Conservation (phyloP, 202 grass and related monocot genomes). For the Digitaria exilis region DNA sequence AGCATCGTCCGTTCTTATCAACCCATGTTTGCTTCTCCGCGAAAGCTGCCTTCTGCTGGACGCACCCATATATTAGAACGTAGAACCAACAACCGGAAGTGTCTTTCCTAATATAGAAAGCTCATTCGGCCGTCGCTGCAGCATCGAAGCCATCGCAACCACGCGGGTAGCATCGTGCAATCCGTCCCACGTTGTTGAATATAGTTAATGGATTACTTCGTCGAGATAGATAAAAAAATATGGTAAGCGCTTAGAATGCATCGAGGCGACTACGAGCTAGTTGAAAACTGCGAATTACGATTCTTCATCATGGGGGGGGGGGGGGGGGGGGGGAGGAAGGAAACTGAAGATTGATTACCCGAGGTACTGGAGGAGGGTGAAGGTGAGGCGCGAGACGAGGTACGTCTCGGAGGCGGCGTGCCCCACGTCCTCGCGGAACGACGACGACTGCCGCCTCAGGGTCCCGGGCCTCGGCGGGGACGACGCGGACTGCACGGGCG, state of each 20-base stretch:
- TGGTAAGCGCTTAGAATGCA: neutral
- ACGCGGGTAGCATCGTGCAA: neutral
- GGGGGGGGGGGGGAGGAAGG: neutral
- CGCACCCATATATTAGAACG: neutral
- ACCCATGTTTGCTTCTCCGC: neutral
- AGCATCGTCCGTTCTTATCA: conserved; percentile 14
- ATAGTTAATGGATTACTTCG: neutral
- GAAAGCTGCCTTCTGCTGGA: conserved; percentile 19
- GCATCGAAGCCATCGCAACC: conserved; percentile 20
- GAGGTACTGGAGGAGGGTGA: conserved; percentile 78
- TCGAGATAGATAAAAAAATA: neutral
- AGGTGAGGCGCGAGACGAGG: conserved; percentile 79
- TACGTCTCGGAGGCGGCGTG: conserved; percentile 94
- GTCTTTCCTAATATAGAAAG: neutral
- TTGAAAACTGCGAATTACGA: too few relatives aligned
- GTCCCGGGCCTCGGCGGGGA: conserved; percentile 31
- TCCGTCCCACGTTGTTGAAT: neutral
- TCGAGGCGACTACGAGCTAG: neutral
- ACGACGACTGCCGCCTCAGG: conserved; percentile 54
- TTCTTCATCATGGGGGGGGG: too few relatives aligned
- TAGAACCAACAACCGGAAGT: neutral
- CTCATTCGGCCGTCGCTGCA: neutral
- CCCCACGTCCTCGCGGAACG: conserved; percentile 72
- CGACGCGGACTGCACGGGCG: conserved; percentile 42
- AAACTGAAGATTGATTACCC: conserved; percentile 62